A percentile compares a stretch with the other conserved stretches of the same genome.
Evolutionary conservation across 2,329 filamentous ascomycete species (phyloP).

Genomic region (Bimuria novae-zelandiae): DNA sequence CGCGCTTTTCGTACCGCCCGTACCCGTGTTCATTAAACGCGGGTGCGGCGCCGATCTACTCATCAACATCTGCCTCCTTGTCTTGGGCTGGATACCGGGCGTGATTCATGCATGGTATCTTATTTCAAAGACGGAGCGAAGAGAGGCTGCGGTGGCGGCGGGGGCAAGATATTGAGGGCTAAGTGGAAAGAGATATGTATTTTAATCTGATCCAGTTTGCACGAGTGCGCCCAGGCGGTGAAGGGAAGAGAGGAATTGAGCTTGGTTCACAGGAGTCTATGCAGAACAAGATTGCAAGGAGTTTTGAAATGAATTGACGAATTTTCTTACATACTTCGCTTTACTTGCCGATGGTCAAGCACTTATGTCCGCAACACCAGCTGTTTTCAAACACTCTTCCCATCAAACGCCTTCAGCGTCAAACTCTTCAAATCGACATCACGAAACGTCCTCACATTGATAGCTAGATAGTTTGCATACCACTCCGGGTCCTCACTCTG

Average conservation of each 20-base stretch:
- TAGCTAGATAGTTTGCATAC: conserved; percentile 22
- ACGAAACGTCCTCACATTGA: conserved; percentile 37
- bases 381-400: conserved; percentile 22
- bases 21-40: conserved; percentile 47
- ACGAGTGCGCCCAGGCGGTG: too few relatives aligned
- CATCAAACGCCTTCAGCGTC: conserved; percentile 30
- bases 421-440: conserved; percentile 33
- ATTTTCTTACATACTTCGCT: too few relatives aligned
- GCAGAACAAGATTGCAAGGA: too few relatives aligned
- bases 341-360: too few relatives aligned
- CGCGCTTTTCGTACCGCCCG: conserved; percentile 43
- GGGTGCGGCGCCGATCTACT: conserved; percentile 47
- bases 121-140: conserved; percentile 23
- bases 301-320: too few relatives aligned
- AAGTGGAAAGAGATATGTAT: too few relatives aligned
- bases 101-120: conserved; percentile 37
- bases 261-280: too few relatives aligned
- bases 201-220: too few relatives aligned
- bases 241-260: too few relatives aligned
- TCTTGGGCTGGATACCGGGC: conserved; percentile 43
- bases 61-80: conserved; percentile 47
- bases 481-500: conserved; percentile 20
- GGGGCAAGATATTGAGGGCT: too few relatives aligned
- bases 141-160: too few relatives aligned
- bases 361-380: too few relatives aligned